Conservation (phyloP, 2,329 filamentous ascomycete species). For the Thelonectria discophora region DNA sequence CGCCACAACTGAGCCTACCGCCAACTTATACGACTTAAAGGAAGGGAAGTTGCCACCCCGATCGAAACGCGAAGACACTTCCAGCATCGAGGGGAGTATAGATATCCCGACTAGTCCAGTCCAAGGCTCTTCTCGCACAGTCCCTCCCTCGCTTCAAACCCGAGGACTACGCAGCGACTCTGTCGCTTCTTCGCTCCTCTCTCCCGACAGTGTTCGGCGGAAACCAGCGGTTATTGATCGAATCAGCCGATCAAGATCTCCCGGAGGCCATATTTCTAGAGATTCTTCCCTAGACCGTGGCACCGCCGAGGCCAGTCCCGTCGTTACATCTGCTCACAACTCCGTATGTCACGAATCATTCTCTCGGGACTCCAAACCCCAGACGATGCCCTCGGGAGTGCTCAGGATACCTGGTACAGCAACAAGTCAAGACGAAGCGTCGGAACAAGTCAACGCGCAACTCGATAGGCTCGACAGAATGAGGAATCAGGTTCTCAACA, state of each 20-base stretch:
- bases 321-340: conserved; percentile 67
- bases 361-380: conserved; percentile 54
- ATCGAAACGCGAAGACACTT: conserved; percentile 54
- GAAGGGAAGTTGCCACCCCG: conserved; percentile 48
- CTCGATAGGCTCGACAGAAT: conserved; percentile 76
- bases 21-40: conserved; percentile 50
- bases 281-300: conserved; percentile 68
- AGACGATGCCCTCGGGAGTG: conserved; percentile 56
- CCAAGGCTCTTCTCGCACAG: conserved; percentile 46
- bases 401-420: conserved; percentile 66
- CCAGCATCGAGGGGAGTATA: conserved; percentile 56
- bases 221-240: conserved; percentile 64
- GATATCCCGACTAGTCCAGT: conserved; percentile 58
- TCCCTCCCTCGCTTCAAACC: conserved; percentile 48
- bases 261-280: conserved; percentile 58
- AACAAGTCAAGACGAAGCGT: conserved; percentile 61
- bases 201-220: conserved; percentile 52
- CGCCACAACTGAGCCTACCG: conserved; percentile 48
- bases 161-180: conserved; percentile 48
- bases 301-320: conserved; percentile 64
- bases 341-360: conserved; percentile 67
- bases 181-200: conserved; percentile 47
- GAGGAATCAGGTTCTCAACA: conserved; percentile 86
- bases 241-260: conserved; percentile 58
- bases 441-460: conserved; percentile 67